These are phyloP conservation scores for Candida mattraensis DNA, from an alignment of 805 yeast genomes.

Conservation along the genomic window DNA sequence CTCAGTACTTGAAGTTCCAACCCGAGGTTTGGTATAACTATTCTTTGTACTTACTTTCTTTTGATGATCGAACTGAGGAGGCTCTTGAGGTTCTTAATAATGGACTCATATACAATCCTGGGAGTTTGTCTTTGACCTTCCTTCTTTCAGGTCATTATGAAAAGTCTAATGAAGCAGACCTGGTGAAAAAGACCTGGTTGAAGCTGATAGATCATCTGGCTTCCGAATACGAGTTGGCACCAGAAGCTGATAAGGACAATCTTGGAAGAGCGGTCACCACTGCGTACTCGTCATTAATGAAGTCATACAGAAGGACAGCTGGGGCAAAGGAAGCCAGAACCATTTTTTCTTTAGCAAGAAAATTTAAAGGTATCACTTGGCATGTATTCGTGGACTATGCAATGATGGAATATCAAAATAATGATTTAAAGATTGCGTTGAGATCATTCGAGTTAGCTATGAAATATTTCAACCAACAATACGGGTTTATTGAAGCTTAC, in stretches of 20 bases:
- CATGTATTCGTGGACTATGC: constrained; percentile 84
- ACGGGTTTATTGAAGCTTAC: constrained; percentile 66
- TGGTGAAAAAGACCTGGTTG: constrained; percentile 51
- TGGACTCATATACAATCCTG: constrained; percentile 66
- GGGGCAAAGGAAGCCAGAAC: constrained; percentile 59
- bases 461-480: constrained; percentile 49
- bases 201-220: constrained; percentile 48
- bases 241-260: constrained; percentile 9
- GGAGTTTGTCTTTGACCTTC: constrained; percentile 63
- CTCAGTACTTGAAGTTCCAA: constrained; percentile 57
- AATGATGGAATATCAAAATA: constrained; percentile 69
- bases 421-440: constrained; percentile 65
- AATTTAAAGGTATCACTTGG: constrained; percentile 60
- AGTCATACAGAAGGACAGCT: constrained; percentile 58
- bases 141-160: constrained; percentile 73
- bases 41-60: constrained; percentile 24
- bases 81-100: constrained; percentile 47
- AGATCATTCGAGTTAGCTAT: constrained; percentile 80
- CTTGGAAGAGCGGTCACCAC: constrained; percentile 51
- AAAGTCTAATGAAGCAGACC: constrained; percentile 47
- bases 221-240: constrained; percentile 35
- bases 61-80: constrained; percentile 14
- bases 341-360: constrained; percentile 69
- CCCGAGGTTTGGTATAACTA: constrained; percentile 80
- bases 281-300: constrained; percentile 70